Base-by-base conservation (phyloP, 495 filamentous ascomycete species). In the Antarctomyces pellizariae region DNA sequence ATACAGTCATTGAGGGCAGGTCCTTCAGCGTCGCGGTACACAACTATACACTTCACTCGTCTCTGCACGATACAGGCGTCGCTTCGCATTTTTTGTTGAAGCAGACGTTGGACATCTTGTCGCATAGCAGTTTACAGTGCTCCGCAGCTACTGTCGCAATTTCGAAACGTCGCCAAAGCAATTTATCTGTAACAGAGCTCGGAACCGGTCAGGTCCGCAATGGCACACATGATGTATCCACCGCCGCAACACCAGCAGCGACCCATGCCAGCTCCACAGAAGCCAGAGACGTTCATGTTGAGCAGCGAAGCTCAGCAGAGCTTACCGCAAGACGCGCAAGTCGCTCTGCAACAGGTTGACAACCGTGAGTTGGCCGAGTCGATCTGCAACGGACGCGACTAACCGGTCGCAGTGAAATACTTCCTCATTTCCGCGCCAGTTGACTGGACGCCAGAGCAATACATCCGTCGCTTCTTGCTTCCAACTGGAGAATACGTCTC, bases 401-500 rank as follows among this genome's bases (percentile, higher is more conserved):
- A 39, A 46, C 24, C 33, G 38, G 18, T 37, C 33, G 19, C 43
- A 97, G 86, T 97, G 45, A 97, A 97, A 68, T 97, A 95, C 50
- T 97, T 97, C 58, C 77, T 97, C 49, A 82, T 97, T 33, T 95
- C 86, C 10, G 86, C 86, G 17, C 86, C 86, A 15, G 86, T 97
- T 27, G 89, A 97, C 59, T 97, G 86, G 86, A 74, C 72, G 36
- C 74, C 69, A 6, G 89, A 95, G 46, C 86, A 95, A 51, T 83
- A 92, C 41, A 95, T 97, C 42, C 67, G 89, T 34, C 67, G 86
- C 30, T 95, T 95, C 46, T 62, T 95, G 33, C 60, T 97, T 28
- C 86, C 86, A 1, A 97, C 86, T 7, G 86, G 86, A 42, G 86
- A 97, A 60, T 95, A 97, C 45, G 80, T 97, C 31, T 97, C 86